These are phyloP conservation scores for Saussurea involucrata DNA, from an alignment of 129 eudicot species.

Conservation along the genomic window DNA sequence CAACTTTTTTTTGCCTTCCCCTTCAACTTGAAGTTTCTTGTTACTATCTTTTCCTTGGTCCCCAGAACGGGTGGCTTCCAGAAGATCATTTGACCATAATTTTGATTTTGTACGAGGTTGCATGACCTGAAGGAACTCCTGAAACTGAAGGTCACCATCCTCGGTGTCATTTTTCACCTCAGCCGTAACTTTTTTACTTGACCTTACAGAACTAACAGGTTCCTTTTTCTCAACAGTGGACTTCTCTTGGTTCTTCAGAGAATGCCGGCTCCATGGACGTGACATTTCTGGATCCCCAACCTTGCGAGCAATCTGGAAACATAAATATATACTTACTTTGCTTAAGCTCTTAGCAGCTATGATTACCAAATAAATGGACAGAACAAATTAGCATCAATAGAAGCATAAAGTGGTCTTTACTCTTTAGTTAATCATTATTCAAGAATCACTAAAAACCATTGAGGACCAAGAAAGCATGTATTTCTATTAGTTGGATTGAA, in stretches of 20 bases:
- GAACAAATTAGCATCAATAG: background rate
- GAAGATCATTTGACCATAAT: constrained; percentile 81
- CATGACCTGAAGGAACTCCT: constrained; percentile 88
- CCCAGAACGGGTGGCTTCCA: constrained; percentile 42
- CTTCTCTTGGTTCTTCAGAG: constrained; percentile 59
- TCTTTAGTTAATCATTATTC: background rate
- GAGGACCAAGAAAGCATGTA: background rate
- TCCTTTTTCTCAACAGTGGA: constrained; percentile 37
- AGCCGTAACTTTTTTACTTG: constrained; percentile 4
- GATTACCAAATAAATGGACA: background rate
- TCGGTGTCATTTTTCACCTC: constrained; percentile 31
- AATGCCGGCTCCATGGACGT: constrained; percentile 88
- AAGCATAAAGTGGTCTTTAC: background rate
- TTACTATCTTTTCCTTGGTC: constrained; percentile 27
- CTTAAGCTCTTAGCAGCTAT: background rate
- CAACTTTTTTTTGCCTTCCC: constrained; percentile 18
- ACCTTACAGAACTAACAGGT: constrained; percentile 16
- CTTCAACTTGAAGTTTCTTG: constrained; percentile 16
- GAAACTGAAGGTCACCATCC: constrained; percentile 62
- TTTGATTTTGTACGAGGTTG: constrained; percentile 80
- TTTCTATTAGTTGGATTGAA: background rate
- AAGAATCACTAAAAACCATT: background rate
- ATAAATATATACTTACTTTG: background rate
- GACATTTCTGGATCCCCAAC: constrained; percentile 79
- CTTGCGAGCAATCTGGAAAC: constrained; percentile 73